phyloP scores from a whole-genome alignment of 2,329 filamentous ascomycete genomes.

The Alternaria triticina region DNA sequence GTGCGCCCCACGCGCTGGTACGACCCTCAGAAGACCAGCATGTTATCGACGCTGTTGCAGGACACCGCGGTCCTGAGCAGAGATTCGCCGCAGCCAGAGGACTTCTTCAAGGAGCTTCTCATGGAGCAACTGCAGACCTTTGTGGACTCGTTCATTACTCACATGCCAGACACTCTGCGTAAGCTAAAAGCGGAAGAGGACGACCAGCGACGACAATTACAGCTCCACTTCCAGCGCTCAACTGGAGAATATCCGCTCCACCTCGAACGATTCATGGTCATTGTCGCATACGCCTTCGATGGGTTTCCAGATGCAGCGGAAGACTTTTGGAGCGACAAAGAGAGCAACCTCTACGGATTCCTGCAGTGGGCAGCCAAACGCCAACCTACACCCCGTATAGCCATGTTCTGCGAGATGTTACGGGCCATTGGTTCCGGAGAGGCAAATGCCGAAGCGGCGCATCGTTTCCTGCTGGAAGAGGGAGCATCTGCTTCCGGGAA shows the following conservation, averaged over 20 bases:
- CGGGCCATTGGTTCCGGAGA: conserved; percentile 84
- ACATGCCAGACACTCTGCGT: conserved; percentile 90
- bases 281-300: conserved; percentile 92
- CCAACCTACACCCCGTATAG: conserved; percentile 93
- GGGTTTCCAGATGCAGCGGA: conserved; percentile 82
- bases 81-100: conserved; percentile 72
- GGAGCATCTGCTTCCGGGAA: conserved; percentile 71
- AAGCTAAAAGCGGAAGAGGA: conserved; percentile 88
- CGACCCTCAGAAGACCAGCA: conserved; percentile 81
- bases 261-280: conserved; percentile 87
- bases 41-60: conserved; percentile 82
- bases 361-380: conserved; percentile 95
- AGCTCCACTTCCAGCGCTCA: conserved; percentile 51
- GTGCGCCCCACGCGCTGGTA: conserved; percentile 83
- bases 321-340: conserved; percentile 89
- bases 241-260: conserved; percentile 64
- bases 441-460: conserved; percentile 81
- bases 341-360: conserved; percentile 93
- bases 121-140: conserved; percentile 87
- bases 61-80: conserved; percentile 73
- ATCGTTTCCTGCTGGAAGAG: conserved; percentile 90
- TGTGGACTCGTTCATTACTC: conserved; percentile 90
- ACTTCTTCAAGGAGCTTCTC: conserved; percentile 73
- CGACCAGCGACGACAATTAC: conserved; percentile 69
- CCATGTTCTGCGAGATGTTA: conserved; percentile 95